Evolutionary conservation across 352 stramenopile species (phyloP).

Genomic region (Pythium pyrilobum): DNA sequence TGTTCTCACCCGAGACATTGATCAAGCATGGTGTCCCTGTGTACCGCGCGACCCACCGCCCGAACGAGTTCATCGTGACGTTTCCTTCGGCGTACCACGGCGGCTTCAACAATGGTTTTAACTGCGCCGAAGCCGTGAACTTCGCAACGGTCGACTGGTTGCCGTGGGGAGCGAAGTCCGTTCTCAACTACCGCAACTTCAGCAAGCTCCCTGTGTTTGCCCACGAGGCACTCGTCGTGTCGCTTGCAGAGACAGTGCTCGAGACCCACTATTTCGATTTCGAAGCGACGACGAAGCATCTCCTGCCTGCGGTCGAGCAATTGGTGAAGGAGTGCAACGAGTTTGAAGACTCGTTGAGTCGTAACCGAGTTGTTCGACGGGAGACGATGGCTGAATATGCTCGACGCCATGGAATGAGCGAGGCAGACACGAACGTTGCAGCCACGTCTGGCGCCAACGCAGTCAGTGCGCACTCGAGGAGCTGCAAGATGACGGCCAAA

Average conservation of each 20-base stretch:
- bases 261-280: conserved; percentile 52
- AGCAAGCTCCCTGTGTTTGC: conserved; percentile 82
- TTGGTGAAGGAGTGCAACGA: conserved; percentile 46
- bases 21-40: conserved; percentile 89
- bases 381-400: conserved; percentile 45
- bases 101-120: conserved; percentile 98
- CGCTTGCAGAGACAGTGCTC: conserved; percentile 61
- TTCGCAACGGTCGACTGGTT: conserved; percentile 89
- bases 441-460: too few relatives aligned
- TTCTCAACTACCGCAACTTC: conserved; percentile 72
- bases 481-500: conserved; percentile 20
- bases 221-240: conserved; percentile 79
- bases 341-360: conserved; percentile 41
- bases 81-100: conserved; percentile 98
- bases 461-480: conserved; percentile 3
- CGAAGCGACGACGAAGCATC: conserved; percentile 33
- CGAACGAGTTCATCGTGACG: conserved; percentile 98
- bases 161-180: conserved; percentile 66
- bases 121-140: conserved; percentile 88
- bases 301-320: conserved; percentile 60
- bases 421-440: conserved; percentile 15
- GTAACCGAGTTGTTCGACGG: conserved; percentile 27
- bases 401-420: conserved; percentile 28
- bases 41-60: conserved; percentile 92
- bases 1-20: conserved; percentile 73